Conservation (phyloP, 2,329 filamentous ascomycete genomes). For the Diaporthe velutina region DNA sequence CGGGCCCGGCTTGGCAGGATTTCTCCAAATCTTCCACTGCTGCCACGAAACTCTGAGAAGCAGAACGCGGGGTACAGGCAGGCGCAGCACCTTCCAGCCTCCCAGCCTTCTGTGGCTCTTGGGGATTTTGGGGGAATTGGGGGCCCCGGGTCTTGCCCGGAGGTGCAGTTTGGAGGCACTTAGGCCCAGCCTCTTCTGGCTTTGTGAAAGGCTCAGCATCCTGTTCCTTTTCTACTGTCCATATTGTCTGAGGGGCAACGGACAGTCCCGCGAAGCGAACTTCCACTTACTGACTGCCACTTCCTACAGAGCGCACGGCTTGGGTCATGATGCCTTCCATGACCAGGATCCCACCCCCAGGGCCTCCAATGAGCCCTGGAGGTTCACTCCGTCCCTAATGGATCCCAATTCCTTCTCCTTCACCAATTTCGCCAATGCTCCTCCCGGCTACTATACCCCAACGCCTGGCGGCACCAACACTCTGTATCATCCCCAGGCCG, state of each 20-base stretch:
- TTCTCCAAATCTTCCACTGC: constrained; percentile 23
- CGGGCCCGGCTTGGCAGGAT: constrained; percentile 25
- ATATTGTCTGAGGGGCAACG: neutral
- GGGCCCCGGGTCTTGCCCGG: neutral
- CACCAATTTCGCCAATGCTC: constrained; percentile 81
- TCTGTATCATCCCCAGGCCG: constrained; percentile 84
- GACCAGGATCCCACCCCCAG: constrained; percentile 88
- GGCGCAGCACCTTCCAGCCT: neutral
- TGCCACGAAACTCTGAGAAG: neutral
- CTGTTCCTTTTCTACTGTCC: neutral
- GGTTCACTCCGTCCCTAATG: constrained; percentile 89
- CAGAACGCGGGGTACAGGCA: constrained; percentile 25
- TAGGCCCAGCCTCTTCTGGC: neutral
- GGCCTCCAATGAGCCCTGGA: constrained; percentile 84
- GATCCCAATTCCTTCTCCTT: constrained; percentile 89
- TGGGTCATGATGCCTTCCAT: constrained; percentile 61
- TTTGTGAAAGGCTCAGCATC: neutral
- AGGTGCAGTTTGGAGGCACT: neutral
- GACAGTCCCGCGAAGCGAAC: neutral
- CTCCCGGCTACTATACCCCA: constrained; percentile 88
- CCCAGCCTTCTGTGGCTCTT: constrained; percentile 24
- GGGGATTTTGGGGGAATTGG: constrained; percentile 13
- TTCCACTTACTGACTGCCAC: constrained; percentile 1
- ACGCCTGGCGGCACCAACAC: constrained; percentile 86
- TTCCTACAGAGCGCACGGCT: constrained; percentile 58